Percentiles rank a stretch among this genome's conserved stretches.
phyloP scores from a whole-genome alignment of 331 rosid genomes.

The Rosa hybrid region DNA sequence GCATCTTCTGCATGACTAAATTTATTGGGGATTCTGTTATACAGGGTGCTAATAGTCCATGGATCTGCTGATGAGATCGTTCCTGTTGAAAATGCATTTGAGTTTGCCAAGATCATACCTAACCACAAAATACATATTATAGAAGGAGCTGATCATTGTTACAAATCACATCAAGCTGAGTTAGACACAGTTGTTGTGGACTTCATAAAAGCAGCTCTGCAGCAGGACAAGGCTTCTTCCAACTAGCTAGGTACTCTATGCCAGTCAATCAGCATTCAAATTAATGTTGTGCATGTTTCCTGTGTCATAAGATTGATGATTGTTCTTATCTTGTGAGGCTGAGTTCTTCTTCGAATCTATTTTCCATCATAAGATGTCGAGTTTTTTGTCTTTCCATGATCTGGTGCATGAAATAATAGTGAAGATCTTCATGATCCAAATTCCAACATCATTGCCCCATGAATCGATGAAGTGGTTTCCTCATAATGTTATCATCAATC shows the following conservation, averaged over 20 bases:
- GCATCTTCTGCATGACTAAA: not conserved
- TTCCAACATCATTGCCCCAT: not conserved
- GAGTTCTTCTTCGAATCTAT: not conserved
- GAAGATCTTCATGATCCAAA: not conserved
- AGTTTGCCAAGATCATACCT: constrained; percentile 7
- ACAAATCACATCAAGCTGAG: not conserved
- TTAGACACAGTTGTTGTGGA: not conserved
- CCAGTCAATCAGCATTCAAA: not conserved
- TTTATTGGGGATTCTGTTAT: not conserved
- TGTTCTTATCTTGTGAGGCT: not conserved
- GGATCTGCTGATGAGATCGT: not conserved
- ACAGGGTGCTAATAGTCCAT: constrained; percentile 6
- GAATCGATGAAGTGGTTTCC: not conserved
- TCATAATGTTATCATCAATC: not conserved
- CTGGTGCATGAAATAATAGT: not conserved
- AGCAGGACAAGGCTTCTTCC: constrained; percentile 3
- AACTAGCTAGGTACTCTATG: constrained; percentile 1
- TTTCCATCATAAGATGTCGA: not conserved
- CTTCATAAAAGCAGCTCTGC: not conserved
- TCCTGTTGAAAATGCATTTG: not conserved
- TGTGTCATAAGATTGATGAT: not conserved
- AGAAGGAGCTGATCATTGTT: not conserved
- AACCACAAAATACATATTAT: constrained; percentile 4
- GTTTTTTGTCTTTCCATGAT: not conserved
- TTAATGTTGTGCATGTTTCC: not conserved